Percentiles rank a stretch among this genome's conserved stretches.
These are phyloP conservation scores for Fusarium anguioides DNA, from an alignment of 2,329 filamentous ascomycete species.

Conservation along the genomic window DNA sequence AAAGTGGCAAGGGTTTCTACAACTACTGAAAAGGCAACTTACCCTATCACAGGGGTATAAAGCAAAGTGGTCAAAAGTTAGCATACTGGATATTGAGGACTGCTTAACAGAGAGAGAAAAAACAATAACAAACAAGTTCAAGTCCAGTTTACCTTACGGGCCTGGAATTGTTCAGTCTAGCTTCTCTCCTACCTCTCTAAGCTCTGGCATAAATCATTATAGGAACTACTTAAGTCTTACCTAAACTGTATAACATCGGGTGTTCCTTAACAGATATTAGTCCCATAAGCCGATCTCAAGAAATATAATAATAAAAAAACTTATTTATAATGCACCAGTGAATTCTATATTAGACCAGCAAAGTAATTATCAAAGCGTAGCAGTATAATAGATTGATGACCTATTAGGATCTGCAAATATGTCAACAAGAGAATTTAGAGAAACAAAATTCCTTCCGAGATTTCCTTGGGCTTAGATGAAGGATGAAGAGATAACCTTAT, in stretches of 20 bases:
- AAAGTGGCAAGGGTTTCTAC: conserved; percentile 96
- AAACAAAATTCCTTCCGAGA: no score
- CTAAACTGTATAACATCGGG: no score
- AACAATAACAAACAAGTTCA: no score
- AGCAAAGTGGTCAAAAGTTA: neutral
- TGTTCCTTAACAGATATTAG: no score
- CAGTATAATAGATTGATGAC: neutral
- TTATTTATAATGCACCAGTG: no score
- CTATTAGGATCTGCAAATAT: no score
- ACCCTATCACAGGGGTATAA: neutral
- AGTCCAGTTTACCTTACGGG: neutral
- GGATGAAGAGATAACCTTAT: neutral
- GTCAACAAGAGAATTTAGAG: no score
- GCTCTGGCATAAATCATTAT: neutral
- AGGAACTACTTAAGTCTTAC: no score
- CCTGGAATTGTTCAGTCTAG: neutral
- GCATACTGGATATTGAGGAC: neutral
- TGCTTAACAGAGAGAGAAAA: neutral
- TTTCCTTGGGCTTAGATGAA: neutral
- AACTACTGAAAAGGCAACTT: conserved; percentile 70
- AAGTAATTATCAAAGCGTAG: no score
- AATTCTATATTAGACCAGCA: no score
- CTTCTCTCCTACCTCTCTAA: neutral
- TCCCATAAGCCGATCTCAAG: no score
- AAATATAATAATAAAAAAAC: no score